A percentile compares a stretch with the other conserved stretches of the same genome.
Evolutionary conservation across 768 basidiomycete genomes (phyloP).

Genomic region (Leccinum uliginosum): DNA sequence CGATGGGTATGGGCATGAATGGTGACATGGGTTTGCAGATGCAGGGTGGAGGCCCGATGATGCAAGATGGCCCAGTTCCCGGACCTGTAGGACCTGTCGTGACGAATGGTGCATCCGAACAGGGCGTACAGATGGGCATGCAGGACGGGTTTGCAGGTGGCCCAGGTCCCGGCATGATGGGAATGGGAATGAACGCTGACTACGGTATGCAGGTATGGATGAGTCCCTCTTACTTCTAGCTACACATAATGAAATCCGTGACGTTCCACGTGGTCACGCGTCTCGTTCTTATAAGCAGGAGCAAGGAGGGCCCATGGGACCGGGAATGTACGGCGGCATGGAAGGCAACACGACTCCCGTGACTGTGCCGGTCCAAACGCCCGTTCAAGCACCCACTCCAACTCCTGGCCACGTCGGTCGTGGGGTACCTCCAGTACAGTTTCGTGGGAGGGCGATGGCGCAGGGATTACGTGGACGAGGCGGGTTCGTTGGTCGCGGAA

Average conservation of each 20-base stretch:
- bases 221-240: constrained; percentile 27
- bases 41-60: constrained; percentile 47
- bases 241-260: constrained; percentile 37
- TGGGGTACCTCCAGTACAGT: constrained; percentile 36
- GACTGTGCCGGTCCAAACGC: constrained; percentile 36
- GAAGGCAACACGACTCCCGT: constrained; percentile 49
- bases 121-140: constrained; percentile 38
- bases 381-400: constrained; percentile 28
- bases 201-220: constrained; percentile 69
- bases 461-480: constrained; percentile 43
- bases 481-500: constrained; percentile 36
- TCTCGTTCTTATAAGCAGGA: constrained; percentile 39
- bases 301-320: constrained; percentile 54
- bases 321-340: constrained; percentile 67
- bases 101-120: constrained; percentile 36
- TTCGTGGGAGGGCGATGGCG: constrained; percentile 42
- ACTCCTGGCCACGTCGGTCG: constrained; percentile 29
- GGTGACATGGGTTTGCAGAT: constrained; percentile 60
- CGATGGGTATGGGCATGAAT: constrained; percentile 56
- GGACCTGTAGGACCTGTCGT: constrained; percentile 32
- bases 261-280: constrained; percentile 25
- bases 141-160: constrained; percentile 39
- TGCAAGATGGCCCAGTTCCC: constrained; percentile 44
- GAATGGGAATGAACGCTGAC: constrained; percentile 67
- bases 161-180: constrained; percentile 56